These are phyloP conservation scores for Grosmannia serpens DNA, from an alignment of 2,329 filamentous ascomycete species.

Conservation along the genomic window DNA sequence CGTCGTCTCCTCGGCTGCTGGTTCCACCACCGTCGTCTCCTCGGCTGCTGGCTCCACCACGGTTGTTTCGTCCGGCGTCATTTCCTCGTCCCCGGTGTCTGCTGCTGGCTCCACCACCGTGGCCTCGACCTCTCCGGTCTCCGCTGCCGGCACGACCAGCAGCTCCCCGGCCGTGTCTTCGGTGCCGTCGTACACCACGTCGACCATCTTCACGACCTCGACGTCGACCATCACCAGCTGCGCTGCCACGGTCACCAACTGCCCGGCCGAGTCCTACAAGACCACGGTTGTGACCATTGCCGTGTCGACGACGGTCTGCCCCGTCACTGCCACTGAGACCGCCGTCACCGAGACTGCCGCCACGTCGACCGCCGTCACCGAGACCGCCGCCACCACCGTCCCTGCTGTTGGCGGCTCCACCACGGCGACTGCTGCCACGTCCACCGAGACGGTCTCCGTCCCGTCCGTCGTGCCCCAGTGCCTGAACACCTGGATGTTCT, in stretches of 20 bases:
- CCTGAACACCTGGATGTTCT: slow-evolving; percentile 79
- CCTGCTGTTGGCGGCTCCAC: slow-evolving; percentile 15
- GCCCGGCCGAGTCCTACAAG: slow-evolving; percentile 35
- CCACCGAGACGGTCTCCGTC: slow-evolving; percentile 20
- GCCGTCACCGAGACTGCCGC: slow-evolving; percentile 17
- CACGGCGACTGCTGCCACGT: slow-evolving; percentile 31
- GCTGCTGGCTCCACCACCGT: neutral
- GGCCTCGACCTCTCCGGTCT: neutral
- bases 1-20: neutral
- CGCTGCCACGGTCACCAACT: slow-evolving; percentile 33
- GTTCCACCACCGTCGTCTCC: neutral
- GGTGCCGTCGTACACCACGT: slow-evolving; percentile 11
- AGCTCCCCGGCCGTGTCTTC: neutral
- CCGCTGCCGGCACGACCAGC: neutral
- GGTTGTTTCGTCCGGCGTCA: slow-evolving; percentile 3
- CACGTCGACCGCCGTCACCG: slow-evolving; percentile 8
- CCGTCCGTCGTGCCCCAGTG: slow-evolving; percentile 73
- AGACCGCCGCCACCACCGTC: slow-evolving; percentile 8
- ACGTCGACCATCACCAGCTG: slow-evolving; percentile 39
- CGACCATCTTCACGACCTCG: slow-evolving; percentile 34
- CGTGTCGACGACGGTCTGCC: slow-evolving; percentile 49
- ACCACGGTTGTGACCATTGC: slow-evolving; percentile 40
- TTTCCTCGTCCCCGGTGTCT: no score
- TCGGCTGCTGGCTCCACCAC: neutral
- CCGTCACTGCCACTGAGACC: slow-evolving; percentile 40